phyloP scores from a whole-genome alignment of 2,329 filamentous ascomycete species.

The Nakataea oryzae region DNA sequence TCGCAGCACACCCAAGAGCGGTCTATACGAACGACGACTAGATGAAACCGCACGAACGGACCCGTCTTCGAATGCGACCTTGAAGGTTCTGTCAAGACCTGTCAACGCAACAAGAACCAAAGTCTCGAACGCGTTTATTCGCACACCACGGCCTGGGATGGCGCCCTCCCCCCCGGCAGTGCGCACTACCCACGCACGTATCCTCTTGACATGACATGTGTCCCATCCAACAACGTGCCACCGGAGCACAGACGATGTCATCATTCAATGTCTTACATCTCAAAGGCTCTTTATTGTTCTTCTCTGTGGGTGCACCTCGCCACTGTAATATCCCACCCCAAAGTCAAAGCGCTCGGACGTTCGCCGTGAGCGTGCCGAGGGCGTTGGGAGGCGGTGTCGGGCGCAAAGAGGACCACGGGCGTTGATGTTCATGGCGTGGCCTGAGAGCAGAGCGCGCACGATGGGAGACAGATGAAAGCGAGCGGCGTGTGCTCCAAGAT shows the following conservation, averaged over 20 bases:
- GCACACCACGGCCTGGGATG: neutral
- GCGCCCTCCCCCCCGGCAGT: neutral
- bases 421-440: no score
- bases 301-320: neutral
- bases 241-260: neutral
- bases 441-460: no score
- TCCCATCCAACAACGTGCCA: neutral
- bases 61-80: neutral
- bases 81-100: neutral
- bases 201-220: neutral
- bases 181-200: no score
- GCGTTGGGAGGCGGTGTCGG: no score
- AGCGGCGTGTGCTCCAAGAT: no score
- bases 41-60: neutral
- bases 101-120: neutral
- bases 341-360: neutral
- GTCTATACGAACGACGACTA: neutral
- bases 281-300: neutral
- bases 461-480: no score
- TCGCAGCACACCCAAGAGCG: neutral
- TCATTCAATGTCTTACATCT: neutral
- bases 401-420: no score
- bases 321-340: neutral
- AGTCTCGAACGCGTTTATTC: no score
- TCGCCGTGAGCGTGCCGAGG: no score